Conservation (phyloP, 768 basidiomycete genomes). For the Mrakia frigida region DNA sequence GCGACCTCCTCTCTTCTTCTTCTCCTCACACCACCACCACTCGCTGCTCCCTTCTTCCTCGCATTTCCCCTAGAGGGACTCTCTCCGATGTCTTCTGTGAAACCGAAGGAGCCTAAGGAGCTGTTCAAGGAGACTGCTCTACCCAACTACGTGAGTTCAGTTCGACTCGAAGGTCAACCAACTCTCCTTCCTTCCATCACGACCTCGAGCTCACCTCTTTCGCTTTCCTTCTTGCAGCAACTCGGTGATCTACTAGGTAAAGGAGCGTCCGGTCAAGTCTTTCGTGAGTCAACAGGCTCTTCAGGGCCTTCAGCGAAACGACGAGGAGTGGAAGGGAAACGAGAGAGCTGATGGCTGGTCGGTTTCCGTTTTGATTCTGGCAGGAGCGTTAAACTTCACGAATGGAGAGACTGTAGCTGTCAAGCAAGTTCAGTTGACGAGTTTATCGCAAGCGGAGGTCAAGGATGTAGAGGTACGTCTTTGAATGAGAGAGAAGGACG, state of each 20-base stretch:
- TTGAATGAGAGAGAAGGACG: neutral
- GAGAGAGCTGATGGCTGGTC: neutral
- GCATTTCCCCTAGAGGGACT: neutral
- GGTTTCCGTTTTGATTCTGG: slow-evolving; percentile 24
- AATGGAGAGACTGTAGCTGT: slow-evolving; percentile 98
- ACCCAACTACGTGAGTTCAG: slow-evolving; percentile 8
- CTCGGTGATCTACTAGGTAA: slow-evolving; percentile 93
- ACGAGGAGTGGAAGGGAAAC: slow-evolving; percentile 56
- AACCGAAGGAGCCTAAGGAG: slow-evolving; percentile 11
- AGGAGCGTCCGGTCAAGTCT: slow-evolving; percentile 95
- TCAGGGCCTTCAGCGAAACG: neutral
- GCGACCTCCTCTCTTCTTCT: no score
- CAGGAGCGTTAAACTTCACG: slow-evolving; percentile 66
- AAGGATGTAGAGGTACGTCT: slow-evolving; percentile 86
- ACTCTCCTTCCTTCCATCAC: neutral
- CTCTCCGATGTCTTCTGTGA: neutral
- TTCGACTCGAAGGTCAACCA: neutral
- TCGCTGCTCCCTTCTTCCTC: neutral
- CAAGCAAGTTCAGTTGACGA: slow-evolving; percentile 92
- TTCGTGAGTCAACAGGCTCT: slow-evolving; percentile 52
- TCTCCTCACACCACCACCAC: no score
- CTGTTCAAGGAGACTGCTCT: slow-evolving; percentile 17
- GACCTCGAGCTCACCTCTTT: neutral
- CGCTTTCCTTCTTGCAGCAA: slow-evolving; percentile 56
- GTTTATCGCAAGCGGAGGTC: slow-evolving; percentile 86